Conservation (phyloP, 768 basidiomycete genomes). For the Russula lepida region DNA sequence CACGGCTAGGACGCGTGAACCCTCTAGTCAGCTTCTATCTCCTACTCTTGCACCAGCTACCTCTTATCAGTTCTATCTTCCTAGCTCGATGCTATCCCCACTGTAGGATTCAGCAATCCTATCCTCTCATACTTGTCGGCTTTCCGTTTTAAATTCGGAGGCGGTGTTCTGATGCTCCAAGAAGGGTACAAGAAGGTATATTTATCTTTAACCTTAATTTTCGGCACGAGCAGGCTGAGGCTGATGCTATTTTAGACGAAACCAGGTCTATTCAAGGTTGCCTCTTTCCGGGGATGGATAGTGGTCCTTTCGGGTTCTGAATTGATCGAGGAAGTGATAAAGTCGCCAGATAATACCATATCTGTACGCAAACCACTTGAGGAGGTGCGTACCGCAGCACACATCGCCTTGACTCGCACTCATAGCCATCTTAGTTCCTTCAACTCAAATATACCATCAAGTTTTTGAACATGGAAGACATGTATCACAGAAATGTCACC, state of each 20-base stretch:
- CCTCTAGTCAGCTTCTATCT: not conserved
- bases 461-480: conserved; percentile 24
- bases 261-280: conserved; percentile 28
- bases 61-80: not conserved
- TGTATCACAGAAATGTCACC: conserved; percentile 28
- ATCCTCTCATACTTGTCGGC: conserved; percentile 25
- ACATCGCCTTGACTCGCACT: not conserved
- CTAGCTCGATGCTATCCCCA: conserved; percentile 24
- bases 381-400: conserved; percentile 28
- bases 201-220: not conserved
- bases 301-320: conserved; percentile 30
- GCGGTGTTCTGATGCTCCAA: not conserved
- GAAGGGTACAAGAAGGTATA: conserved; percentile 2
- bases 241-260: conserved; percentile 20
- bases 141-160: not conserved
- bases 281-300: conserved; percentile 30
- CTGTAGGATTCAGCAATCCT: conserved; percentile 24
- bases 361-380: conserved; percentile 27
- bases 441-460: conserved; percentile 35
- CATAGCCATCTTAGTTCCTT: conserved; percentile 26
- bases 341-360: conserved; percentile 31
- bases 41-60: not conserved
- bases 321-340: conserved; percentile 34
- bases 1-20: not conserved
- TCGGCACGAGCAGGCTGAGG: not conserved